A percentile compares a stretch with the other conserved stretches of the same genome.
Conservation (phyloP, 2,329 filamentous ascomycete species). For the Paraphoma sp. region DNA sequence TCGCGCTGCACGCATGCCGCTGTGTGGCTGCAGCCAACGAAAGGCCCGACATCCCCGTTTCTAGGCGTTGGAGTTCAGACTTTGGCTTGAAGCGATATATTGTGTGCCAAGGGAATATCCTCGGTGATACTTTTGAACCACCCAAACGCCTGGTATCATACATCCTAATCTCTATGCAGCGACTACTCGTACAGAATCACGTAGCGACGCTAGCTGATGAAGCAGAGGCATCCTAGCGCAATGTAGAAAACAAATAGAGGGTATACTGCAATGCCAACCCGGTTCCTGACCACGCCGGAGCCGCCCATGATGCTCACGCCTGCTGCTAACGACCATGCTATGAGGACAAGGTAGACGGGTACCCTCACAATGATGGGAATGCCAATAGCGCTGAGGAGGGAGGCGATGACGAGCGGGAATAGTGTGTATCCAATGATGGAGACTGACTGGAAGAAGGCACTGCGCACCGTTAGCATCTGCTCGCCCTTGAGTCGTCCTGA, state of each 20-base stretch:
- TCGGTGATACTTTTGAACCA: neutral
- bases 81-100: neutral
- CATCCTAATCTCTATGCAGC: constrained; percentile 1
- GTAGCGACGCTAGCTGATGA: constrained; percentile 75
- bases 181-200: constrained; percentile 11
- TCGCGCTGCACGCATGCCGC: too few species aligned
- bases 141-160: constrained; percentile 14
- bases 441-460: constrained; percentile 95
- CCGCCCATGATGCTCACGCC: constrained; percentile 95
- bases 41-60: too few species aligned
- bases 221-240: constrained; percentile 90
- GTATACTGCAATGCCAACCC: constrained; percentile 92
- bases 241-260: constrained; percentile 96
- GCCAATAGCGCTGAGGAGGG: constrained; percentile 82
- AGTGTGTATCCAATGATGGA: constrained; percentile 99
- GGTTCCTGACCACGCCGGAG: constrained; percentile 93
- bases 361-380: constrained; percentile 83
- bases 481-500: neutral
- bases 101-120: neutral
- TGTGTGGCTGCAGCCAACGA: too few species aligned
- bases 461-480: constrained; percentile 52
- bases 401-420: constrained; percentile 93
- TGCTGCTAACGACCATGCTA: constrained; percentile 92
- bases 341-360: constrained; percentile 86
- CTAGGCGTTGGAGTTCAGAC: too few species aligned